Base-by-base conservation (phyloP, 768 basidiomycete genomes). In the Amanita exitialis region DNA sequence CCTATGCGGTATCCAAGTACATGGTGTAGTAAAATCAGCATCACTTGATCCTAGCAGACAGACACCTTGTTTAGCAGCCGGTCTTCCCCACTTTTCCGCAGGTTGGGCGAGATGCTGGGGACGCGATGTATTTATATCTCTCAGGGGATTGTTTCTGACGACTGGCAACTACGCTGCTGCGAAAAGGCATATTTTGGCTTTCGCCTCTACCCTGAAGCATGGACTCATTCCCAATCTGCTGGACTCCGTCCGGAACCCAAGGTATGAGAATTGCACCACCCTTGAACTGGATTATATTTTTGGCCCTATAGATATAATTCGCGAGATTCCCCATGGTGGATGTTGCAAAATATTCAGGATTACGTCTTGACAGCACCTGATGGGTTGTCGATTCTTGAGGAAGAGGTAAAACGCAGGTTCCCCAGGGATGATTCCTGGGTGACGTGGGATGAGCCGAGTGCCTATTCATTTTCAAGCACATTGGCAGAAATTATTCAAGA, bases 101-200 rank as follows among this genome's bases (percentile, higher is more conserved):
- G 83, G 85, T 4, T 99, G 96, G 96, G 94, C 94, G 12, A 77
- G 96, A 45, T 92, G 89, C 62, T 99, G 96, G 96, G 96, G 96
- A 2, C 80, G 96, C 18, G 88, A 91, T 59, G 83, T 90, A 1
- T 96, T 95, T 67, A 96, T 96, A 62, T 95, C 92, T 2, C 68
- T 96, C 16, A 81, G 91, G 52, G 96, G 96, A 1, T 72, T 99
- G 34, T 95, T 98, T 70, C 71, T 98, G 61, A 86, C 92, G 0
- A 97, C 94, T 0, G 94, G 96, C 5, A 86, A 90, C 60, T 91
- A 80, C 59, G 79, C 78, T 28, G 91, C 78, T 6, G 95, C 96
- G 0, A 85, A 79, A 66, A 79, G 77, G 57, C 96, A 98, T 61
- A 96, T 99, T 52, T 67, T 97, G 51, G 84, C 93, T 0, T 98